Evolutionary conservation across 2,329 filamentous ascomycete genomes (phyloP), one percentile per base, ranked within the genome.

Genomic region (Samsoniella hepiali): DNA sequence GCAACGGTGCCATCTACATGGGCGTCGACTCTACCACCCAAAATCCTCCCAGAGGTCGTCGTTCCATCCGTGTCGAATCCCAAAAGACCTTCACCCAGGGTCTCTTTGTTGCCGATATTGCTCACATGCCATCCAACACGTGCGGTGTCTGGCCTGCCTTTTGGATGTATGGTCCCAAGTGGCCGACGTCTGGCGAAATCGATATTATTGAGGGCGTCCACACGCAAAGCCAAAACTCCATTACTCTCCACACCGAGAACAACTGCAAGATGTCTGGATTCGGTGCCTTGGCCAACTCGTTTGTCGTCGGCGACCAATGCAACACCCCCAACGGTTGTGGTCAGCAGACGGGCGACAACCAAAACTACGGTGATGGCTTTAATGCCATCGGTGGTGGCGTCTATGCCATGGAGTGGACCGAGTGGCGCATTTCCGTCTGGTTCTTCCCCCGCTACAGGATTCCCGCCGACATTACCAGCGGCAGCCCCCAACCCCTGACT

Each of bases 161-260:
- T 73, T 90, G 84, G 84, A 81, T 79, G 58, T 81, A 91, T 40
- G 90, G 89, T 17, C 78, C 81, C n/a, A 75, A 83, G 70, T 93
- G 91, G 91, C 91, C 91, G 1, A 73, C 73, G 49, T 78, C 80
- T 8, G 90, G 90, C 54, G 91, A 93, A 76, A 90, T 94, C 69
- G 91, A 94, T 73, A 89, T 93, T 69, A 85, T 93, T 68, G 91
- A 93, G 77, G 90, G 89, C 44, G 88, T 92, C 68, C 91, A 91
- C 77, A 77, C 79, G 29, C 82, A 86, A 65, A 72, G 77, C 3
- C 76, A 79, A 64, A 85, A 90, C 73, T 75, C 81, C 53, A 80
- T 92, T 75, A 88, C 89, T 40, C 81, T 95, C 17, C 88, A 91
- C 78, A 91, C 90, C 1, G 75, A 75, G 10, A 67, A 79, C 3